Conservation (phyloP, 768 basidiomycete genomes). For the Rhodotorula graminis region DNA sequence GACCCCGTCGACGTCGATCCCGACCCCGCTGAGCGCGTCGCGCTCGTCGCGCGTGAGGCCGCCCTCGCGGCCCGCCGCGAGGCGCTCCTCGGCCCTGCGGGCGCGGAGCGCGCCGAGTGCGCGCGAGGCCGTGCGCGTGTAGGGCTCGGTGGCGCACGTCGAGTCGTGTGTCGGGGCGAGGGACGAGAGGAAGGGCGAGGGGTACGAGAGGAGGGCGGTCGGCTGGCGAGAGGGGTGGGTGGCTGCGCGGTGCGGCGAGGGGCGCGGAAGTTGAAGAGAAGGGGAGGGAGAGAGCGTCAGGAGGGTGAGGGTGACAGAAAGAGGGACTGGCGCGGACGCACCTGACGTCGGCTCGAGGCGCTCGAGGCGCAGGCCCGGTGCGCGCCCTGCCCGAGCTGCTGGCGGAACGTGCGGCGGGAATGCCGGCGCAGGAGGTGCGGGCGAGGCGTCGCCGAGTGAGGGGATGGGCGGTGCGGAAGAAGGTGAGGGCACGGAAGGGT, state of each 20-base stretch:
- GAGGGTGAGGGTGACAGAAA: neutral
- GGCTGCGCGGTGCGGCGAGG: neutral
- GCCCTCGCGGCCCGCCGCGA: neutral
- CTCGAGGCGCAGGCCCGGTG: neutral
- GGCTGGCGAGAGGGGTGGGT: neutral
- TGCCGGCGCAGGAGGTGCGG: neutral
- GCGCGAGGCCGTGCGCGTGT: neutral
- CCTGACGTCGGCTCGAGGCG: neutral
- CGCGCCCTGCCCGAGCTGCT: neutral
- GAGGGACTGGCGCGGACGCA: neutral
- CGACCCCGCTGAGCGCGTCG: neutral
- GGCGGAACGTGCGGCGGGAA: neutral
- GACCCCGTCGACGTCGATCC: neutral
- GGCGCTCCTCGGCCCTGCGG: neutral
- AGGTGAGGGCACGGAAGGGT: slow-evolving; percentile 4
- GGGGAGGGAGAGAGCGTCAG: neutral
- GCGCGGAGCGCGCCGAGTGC: neutral
- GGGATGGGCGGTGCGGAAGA: neutral
- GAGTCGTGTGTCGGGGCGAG: slow-evolving; percentile 2
- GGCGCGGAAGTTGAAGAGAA: neutral
- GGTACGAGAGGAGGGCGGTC: neutral
- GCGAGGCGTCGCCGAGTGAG: neutral
- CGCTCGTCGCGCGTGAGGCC: neutral
- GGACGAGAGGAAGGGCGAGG: slow-evolving; percentile 2
- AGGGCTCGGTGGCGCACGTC: neutral